Percentiles rank a stretch among this genome's conserved stretches.
These are phyloP conservation scores for Hypericum perforatum DNA, from an alignment of 345 rosid genomes.

Conservation along the genomic window DNA sequence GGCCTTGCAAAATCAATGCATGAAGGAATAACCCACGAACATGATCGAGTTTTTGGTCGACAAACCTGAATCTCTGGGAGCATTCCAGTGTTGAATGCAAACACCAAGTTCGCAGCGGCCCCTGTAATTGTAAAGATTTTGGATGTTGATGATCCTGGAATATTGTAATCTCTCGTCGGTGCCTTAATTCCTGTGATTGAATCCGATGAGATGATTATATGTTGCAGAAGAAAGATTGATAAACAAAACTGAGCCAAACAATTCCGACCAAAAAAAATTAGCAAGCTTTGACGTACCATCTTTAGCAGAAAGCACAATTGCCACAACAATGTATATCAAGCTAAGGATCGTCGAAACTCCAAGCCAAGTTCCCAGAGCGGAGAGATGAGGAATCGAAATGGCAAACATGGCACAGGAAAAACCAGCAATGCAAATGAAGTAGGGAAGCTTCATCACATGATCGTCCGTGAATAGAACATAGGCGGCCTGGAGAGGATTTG, in stretches of 20 bases:
- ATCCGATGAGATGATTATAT: neutral
- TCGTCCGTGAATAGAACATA: neutral
- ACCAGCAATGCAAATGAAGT: constrained; percentile 21
- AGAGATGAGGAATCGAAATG: constrained; percentile 20
- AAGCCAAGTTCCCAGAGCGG: constrained; percentile 27
- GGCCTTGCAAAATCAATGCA: too few relatives aligned
- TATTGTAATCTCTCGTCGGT: constrained; percentile 11
- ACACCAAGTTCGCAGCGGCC: constrained; percentile 18
- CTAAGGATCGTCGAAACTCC: constrained; percentile 17
- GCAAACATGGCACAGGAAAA: constrained; percentile 19
- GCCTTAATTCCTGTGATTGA: constrained; percentile 10
- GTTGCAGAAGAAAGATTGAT: neutral
- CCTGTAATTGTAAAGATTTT: constrained; percentile 18
- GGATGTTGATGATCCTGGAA: constrained; percentile 10
- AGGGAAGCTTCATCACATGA: constrained; percentile 23
- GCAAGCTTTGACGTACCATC: constrained; percentile 13
- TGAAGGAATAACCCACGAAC: too few relatives aligned
- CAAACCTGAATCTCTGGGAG: constrained; percentile 26
- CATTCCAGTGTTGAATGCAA: constrained; percentile 23
- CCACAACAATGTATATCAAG: constrained; percentile 10
- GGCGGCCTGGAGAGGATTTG: neutral
- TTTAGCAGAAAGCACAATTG: constrained; percentile 11
- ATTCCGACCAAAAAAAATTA: neutral
- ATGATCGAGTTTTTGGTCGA: too few relatives aligned
- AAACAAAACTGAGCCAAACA: too few relatives aligned